Conservation (phyloP, 2,329 filamentous ascomycete species). For the Cercospora zeae-maydis region DNA sequence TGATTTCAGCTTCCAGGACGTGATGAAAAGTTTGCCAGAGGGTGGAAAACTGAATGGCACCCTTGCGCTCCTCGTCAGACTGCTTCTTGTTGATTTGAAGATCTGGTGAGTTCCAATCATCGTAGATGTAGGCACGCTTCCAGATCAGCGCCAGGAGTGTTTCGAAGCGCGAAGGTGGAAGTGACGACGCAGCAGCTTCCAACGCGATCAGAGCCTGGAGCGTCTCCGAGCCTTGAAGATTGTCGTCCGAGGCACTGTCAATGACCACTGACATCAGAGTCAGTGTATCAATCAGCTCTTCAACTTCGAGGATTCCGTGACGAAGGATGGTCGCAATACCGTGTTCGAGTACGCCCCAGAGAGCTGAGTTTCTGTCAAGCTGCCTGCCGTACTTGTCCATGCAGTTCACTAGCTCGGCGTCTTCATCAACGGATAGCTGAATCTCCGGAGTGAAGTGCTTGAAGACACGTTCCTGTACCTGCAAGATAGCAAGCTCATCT, state of each 20-base stretch:
- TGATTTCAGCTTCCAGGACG: slow-evolving; percentile 20
- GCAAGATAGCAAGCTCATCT: slow-evolving; percentile 64
- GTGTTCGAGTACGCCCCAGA: slow-evolving; percentile 68
- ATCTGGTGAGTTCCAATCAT: slow-evolving; percentile 72
- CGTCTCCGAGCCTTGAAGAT: slow-evolving; percentile 60
- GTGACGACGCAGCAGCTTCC: slow-evolving; percentile 51
- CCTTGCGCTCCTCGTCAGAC: slow-evolving; percentile 64
- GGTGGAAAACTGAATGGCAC: slow-evolving; percentile 47
- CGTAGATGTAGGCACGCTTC: slow-evolving; percentile 78
- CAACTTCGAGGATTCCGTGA: slow-evolving; percentile 62
- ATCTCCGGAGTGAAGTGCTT: slow-evolving; percentile 66
- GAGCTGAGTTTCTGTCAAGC: slow-evolving; percentile 56
- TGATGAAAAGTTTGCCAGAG: slow-evolving; percentile 48
- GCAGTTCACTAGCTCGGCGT: slow-evolving; percentile 72
- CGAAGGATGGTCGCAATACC: slow-evolving; percentile 66
- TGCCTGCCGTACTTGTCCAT: slow-evolving; percentile 61
- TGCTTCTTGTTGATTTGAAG: slow-evolving; percentile 47
- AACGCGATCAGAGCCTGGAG: slow-evolving; percentile 65
- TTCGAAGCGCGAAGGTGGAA: slow-evolving; percentile 54
- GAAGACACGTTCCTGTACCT: slow-evolving; percentile 76
- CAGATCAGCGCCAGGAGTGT: slow-evolving; percentile 66
- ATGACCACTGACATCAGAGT: slow-evolving; percentile 65
- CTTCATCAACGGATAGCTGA: slow-evolving; percentile 70
- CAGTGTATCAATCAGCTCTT: slow-evolving; percentile 67
- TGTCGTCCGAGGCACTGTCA: slow-evolving; percentile 46